phyloP scores from a whole-genome alignment of 805 yeast species.

The Candida sanyiensis region DNA sequence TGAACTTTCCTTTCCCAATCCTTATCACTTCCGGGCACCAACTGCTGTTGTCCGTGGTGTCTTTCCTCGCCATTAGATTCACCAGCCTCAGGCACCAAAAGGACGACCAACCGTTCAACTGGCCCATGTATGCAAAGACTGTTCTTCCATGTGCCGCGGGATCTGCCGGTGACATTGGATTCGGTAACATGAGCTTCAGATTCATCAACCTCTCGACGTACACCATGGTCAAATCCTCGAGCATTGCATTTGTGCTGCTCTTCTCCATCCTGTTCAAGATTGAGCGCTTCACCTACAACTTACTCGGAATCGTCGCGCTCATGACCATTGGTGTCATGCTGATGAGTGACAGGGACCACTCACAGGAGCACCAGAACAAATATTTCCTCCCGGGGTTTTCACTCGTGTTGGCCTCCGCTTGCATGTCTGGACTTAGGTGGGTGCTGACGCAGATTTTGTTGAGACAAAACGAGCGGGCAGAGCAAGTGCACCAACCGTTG shows the following conservation, averaged over 20 bases:
- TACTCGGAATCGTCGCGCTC: constrained; percentile 61
- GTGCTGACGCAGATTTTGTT: constrained; percentile 84
- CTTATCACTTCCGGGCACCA: constrained; percentile 85
- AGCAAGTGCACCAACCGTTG: constrained; percentile 2
- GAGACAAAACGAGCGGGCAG: constrained; percentile 5
- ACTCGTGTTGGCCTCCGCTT: constrained; percentile 70
- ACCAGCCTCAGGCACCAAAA: constrained; percentile 5
- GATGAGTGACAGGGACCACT: constrained; percentile 61
- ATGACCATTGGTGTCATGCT: constrained; percentile 82
- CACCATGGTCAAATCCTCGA: constrained; percentile 88
- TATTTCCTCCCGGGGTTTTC: constrained; percentile 51
- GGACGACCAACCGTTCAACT: constrained; percentile 16
- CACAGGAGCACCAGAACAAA: constrained; percentile 20
- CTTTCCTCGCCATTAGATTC: constrained; percentile 22
- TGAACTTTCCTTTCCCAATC: constrained; percentile 79
- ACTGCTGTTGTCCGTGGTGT: constrained; percentile 53
- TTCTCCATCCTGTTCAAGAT: constrained; percentile 81
- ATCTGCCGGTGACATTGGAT: constrained; percentile 89
- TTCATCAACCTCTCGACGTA: constrained; percentile 78
- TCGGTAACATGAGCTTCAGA: constrained; percentile 78
- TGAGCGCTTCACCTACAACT: constrained; percentile 65
- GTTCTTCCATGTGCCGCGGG: constrained; percentile 84
- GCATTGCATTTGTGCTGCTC: constrained; percentile 79
- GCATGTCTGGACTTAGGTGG: constrained; percentile 91
- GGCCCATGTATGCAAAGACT: constrained; percentile 40